phyloP scores from a whole-genome alignment of 768 basidiomycete species.

The Leccinum uliginosum region DNA sequence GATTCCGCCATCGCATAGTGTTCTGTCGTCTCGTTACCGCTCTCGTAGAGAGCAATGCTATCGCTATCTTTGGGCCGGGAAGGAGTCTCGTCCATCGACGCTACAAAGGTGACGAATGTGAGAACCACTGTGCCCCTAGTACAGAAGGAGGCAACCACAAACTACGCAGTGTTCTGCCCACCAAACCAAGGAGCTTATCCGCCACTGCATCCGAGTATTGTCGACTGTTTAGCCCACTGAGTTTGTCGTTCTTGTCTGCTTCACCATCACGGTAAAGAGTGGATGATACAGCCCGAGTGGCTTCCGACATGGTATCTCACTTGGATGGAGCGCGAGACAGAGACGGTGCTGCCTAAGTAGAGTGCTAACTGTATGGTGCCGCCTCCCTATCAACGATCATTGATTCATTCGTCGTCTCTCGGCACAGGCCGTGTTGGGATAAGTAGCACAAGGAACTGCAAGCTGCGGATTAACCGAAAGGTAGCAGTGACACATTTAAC shows the following conservation, averaged over 20 bases:
- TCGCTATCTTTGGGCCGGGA: constrained; percentile 75
- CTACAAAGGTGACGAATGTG: constrained; percentile 19
- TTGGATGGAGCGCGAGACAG: constrained; percentile 11
- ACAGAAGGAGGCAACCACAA: constrained; percentile 25
- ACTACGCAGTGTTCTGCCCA: constrained; percentile 66
- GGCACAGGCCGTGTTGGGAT: background rate
- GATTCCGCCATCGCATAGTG: constrained; percentile 49
- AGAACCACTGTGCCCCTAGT: background rate
- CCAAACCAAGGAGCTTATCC: constrained; percentile 74
- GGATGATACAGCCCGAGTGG: constrained; percentile 59
- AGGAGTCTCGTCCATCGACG: constrained; percentile 53
- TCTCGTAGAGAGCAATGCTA: constrained; percentile 65
- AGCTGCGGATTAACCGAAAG: background rate
- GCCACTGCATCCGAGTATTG: constrained; percentile 83
- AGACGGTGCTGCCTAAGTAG: background rate
- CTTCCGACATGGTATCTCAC: constrained; percentile 54
- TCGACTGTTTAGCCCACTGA: constrained; percentile 71
- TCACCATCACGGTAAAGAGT: constrained; percentile 36
- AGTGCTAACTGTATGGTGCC: background rate
- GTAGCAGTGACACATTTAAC: background rate
- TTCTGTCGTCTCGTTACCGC: constrained; percentile 69
- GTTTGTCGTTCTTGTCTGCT: constrained; percentile 33
- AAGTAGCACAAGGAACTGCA: background rate
- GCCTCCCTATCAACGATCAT: background rate
- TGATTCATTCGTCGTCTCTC: background rate